Conservation (phyloP, 441 rosid genomes). For the Syzygium malaccense region DNA sequence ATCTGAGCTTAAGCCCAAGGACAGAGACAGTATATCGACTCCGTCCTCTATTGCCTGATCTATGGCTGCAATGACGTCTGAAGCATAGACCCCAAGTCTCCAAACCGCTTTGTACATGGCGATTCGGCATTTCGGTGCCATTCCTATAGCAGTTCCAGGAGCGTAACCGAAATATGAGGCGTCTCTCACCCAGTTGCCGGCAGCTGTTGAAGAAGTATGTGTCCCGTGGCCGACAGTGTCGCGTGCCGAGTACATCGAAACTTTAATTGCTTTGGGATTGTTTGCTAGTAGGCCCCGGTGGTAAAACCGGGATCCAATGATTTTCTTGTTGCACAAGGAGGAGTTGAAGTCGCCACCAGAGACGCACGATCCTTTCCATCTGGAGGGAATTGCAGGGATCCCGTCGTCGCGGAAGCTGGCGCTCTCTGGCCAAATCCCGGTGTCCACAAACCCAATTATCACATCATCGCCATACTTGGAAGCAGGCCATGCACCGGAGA, state of each 20-base stretch:
- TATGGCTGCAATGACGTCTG: conserved; percentile 40
- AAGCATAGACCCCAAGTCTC: conserved; percentile 25
- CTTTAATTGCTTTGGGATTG: conserved; percentile 17
- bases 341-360: conserved; percentile 9
- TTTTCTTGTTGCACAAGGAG: conserved; percentile 40
- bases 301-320: conserved; percentile 37
- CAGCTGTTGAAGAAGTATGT: conserved; percentile 40
- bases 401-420: conserved; percentile 34
- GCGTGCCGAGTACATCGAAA: conserved; percentile 12
- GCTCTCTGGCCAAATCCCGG: conserved; percentile 39
- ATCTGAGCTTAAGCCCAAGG: conserved; percentile 15
- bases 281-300: conserved; percentile 30
- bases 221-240: conserved; percentile 42
- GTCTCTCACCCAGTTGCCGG: conserved; percentile 26
- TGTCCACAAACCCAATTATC: conserved; percentile 33
- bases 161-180: conserved; percentile 44
- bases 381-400: conserved; percentile 19
- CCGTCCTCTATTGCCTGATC: conserved; percentile 40
- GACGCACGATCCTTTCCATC: conserved; percentile 37
- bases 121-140: conserved; percentile 27
- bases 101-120: conserved; percentile 34
- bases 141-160: conserved; percentile 27
- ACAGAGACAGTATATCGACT: conserved; percentile 32
- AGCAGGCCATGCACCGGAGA: conserved; percentile 24
- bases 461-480: conserved; percentile 22